Percentiles rank a stretch among this genome's conserved stretches.
Conservation (phyloP, 1,284 basidiomycete genomes). For the Dichomitus squalens region DNA sequence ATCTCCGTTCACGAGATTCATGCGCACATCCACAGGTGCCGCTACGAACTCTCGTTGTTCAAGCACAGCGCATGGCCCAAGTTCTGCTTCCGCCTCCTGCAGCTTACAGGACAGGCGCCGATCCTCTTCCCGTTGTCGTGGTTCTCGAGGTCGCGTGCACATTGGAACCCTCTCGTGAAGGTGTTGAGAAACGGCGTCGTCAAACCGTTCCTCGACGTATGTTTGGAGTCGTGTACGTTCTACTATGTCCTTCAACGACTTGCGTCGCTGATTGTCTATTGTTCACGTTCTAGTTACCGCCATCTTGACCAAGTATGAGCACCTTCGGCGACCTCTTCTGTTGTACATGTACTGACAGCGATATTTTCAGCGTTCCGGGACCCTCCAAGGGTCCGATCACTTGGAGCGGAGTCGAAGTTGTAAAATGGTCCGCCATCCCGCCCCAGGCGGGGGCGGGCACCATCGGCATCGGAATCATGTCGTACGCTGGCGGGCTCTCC, state of each 20-base stretch:
- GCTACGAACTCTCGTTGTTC: constrained; percentile 30
- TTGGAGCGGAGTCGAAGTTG: constrained; percentile 30
- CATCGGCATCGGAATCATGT: constrained; percentile 35
- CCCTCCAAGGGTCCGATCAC: constrained; percentile 30
- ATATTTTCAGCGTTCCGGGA: constrained; percentile 29
- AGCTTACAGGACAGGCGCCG: constrained; percentile 31
- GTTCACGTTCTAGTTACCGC: constrained; percentile 23
- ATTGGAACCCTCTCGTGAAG: constrained; percentile 1
- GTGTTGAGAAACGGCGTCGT: constrained; percentile 22
- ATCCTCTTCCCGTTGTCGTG: constrained; percentile 29
- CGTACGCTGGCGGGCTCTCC: constrained; percentile 31
- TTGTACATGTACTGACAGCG: not conserved
- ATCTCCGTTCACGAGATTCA: constrained; percentile 22
- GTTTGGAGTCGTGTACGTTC: constrained; percentile 28
- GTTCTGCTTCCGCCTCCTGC: constrained; percentile 28
- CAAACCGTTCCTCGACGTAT: constrained; percentile 25
- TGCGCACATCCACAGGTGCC: constrained; percentile 30
- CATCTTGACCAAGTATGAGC: constrained; percentile 29
- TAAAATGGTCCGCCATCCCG: constrained; percentile 33
- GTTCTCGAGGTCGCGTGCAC: constrained; percentile 20
- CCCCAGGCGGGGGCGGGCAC: constrained; percentile 35
- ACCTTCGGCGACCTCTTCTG: not conserved
- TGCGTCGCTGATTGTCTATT: not conserved
- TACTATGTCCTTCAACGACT: not conserved
- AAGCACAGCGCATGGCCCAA: constrained; percentile 33